Conservation (phyloP, 2,329 filamentous ascomycete genomes). For the Cladorrhinum sp. region DNA sequence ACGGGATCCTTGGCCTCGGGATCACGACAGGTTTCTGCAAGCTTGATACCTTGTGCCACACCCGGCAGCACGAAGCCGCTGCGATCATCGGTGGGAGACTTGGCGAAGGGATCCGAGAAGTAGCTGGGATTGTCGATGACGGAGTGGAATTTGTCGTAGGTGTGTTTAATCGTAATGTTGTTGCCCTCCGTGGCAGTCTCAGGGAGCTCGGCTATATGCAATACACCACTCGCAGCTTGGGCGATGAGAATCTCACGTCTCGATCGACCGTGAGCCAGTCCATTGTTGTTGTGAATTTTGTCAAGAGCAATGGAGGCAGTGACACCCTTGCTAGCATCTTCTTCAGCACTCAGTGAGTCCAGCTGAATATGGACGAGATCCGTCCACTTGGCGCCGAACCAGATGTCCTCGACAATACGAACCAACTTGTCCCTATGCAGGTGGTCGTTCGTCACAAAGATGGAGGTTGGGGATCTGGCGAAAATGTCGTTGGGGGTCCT, state of each 20-base stretch:
- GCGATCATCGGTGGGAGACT: constrained; percentile 39
- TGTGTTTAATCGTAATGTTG: constrained; percentile 41
- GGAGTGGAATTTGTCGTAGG: constrained; percentile 40
- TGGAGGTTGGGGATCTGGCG: constrained; percentile 43
- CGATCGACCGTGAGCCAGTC: constrained; percentile 48
- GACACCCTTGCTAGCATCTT: constrained; percentile 35
- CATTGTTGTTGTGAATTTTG: constrained; percentile 54
- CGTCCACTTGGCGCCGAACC: constrained; percentile 45
- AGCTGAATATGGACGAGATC: constrained; percentile 46
- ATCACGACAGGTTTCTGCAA: constrained; percentile 34
- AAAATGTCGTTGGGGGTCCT: constrained; percentile 58
- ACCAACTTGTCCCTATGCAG: constrained; percentile 42
- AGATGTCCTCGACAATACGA: constrained; percentile 47
- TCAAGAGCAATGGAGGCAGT: constrained; percentile 42
- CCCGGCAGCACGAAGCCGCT: constrained; percentile 55
- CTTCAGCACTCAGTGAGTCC: constrained; percentile 10
- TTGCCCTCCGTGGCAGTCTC: constrained; percentile 1
- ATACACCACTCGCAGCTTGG: constrained; percentile 42
- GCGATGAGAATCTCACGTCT: constrained; percentile 41
- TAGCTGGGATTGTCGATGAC: constrained; percentile 57
- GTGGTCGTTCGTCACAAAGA: constrained; percentile 62
- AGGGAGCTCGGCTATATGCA: constrained; percentile 42
- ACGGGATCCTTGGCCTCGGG: constrained; percentile 39
- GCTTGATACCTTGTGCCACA: constrained; percentile 39
- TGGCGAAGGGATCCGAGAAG: constrained; percentile 52